Base-by-base conservation (phyloP, 2,329 filamentous ascomycete genomes). In the Eutypa lata region DNA sequence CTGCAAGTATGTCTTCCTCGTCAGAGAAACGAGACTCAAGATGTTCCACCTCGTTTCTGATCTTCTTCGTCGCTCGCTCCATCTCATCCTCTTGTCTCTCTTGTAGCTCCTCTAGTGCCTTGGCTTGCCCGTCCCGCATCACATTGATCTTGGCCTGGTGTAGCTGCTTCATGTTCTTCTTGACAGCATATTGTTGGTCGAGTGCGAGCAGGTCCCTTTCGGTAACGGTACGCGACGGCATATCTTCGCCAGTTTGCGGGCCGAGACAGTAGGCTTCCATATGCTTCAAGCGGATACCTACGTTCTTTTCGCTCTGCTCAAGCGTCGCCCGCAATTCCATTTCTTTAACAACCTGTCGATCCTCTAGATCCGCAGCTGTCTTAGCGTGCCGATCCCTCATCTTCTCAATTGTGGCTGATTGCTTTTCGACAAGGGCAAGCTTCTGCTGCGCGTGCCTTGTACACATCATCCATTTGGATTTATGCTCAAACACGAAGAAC, bases 231-330 rank as follows among this genome's bases (percentile, higher is more conserved):
- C 83, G 72, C 1, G 71, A 69, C 3, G 80, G 79, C 66, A 79
- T 73, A 3, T 65, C 53, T 2, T 65, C 60, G 33, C 61, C 68
- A 2, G 69, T 66, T 22, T 66, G 72, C 31, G 73, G 72, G 3
- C 78, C 79, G 1, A 81, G 67, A 60, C 83, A 86, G 64, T 87
- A 87, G 6, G 82, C 83, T 60, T 87, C 83, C 83, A 87, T 87
- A 58, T 87, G 79, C 62, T 78, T 79, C n/a, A 87, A 70, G 14
- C 82, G 76, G 37, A 83, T 79, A 31, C 72, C 73, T 37, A 86
- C 75, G 57, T 79, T 82, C 53, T 75, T 73, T 62, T 84, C 82
- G 50, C 78, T 78, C 58, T 83, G 79, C 49, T 84, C 79, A 16
- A 86, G 67, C 0, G 73, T 74, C 4, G 71, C 65, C 11, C 80